Base-by-base conservation (phyloP, 306 rosid genomes). In the Oxytropis ochrocephala region DNA sequence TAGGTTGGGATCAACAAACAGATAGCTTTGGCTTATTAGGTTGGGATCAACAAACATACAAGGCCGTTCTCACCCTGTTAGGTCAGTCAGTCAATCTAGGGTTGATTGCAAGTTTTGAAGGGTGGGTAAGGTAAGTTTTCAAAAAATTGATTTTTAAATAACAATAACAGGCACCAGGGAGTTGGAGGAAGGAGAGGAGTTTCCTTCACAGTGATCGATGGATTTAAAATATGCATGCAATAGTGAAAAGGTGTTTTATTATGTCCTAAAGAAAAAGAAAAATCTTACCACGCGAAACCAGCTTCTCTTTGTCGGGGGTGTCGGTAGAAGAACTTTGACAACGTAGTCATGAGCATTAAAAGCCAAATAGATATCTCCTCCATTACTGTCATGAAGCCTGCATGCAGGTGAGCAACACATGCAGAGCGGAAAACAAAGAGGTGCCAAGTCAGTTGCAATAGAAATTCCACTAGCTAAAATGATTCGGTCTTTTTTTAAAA, bases 281-380 rank as follows among this genome's bases (percentile, higher is more conserved):
- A 60, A 69, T 74, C 96, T 82, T 80, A 94, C 99, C 96, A 94
- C 96, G 17, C 99, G 95, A 82, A 80, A 83, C 99, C 99, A 91
- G 12, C 62, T 81, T 72, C 85, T 83, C 50, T 73, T 75, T 30
- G 49, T 49, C 35, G 99, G 96, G 18, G 96, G 91, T 12, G 85
- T 49, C 5, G 96, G 92, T 21, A 94, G 65, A 3, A 70, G 39
- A 73, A 35, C 91, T 70, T 74, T 41, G 61, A 94, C 74, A 49
- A 61, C 77, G 64, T 60, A 91, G 77, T 85, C 89, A 47, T 91
- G 99, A 36, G 96, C 87, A 79, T 91, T 94, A 82, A 94, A 94
- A 69, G 97, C 97, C 84, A 94, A 47, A 72, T 91, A 94, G 74
- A 94, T 60, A 77, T 89, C 99, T 55, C 80, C 89, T 54, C 87